These are phyloP conservation scores for Naganishia friedmannii DNA, from an alignment of 768 basidiomycete genomes.

Conservation along the genomic window DNA sequence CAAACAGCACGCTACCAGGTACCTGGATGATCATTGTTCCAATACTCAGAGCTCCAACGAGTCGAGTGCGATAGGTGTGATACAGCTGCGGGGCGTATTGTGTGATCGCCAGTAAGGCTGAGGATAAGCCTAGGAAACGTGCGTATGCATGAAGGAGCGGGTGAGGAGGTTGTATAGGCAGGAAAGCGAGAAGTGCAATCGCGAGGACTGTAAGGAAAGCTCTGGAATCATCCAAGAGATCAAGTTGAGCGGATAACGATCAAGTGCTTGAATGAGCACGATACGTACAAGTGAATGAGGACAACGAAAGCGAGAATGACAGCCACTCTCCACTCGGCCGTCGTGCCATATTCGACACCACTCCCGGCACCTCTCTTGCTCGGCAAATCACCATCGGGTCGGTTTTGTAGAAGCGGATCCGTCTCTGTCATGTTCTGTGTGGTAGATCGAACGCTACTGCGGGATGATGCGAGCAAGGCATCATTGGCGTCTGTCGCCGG, in stretches of 20 bases:
- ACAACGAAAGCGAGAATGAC: conserved; percentile 71
- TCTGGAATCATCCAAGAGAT: conserved; percentile 42
- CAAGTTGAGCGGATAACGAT: conserved; percentile 19
- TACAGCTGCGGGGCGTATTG: conserved; percentile 87
- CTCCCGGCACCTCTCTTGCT: background rate
- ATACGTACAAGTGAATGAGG: conserved; percentile 65
- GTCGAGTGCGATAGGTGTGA: conserved; percentile 70
- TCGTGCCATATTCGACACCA: conserved; percentile 54
- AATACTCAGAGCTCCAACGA: conserved; percentile 89
- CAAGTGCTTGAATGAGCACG: background rate
- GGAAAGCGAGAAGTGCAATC: conserved; percentile 47
- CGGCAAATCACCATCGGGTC: background rate
- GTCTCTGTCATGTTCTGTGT: conserved; percentile 13
- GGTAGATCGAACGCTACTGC: conserved; percentile 1
- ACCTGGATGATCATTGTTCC: conserved; percentile 95
- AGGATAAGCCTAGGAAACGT: conserved; percentile 77
- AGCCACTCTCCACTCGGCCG: conserved; percentile 73
- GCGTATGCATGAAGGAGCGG: conserved; percentile 64
- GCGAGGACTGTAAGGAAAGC: conserved; percentile 67
- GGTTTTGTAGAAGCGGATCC: background rate
- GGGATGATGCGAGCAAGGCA: conserved; percentile 20
- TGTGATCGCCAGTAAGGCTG: conserved; percentile 70
- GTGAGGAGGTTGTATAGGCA: conserved; percentile 50
- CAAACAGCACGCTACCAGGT: conserved; percentile 85
- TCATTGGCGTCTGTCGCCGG: conserved; percentile 28